Percentiles rank a stretch among this genome's conserved stretches.
Evolutionary conservation across 371 early-diverging fungal species (phyloP).

Genomic region (Batkoa obscura): DNA sequence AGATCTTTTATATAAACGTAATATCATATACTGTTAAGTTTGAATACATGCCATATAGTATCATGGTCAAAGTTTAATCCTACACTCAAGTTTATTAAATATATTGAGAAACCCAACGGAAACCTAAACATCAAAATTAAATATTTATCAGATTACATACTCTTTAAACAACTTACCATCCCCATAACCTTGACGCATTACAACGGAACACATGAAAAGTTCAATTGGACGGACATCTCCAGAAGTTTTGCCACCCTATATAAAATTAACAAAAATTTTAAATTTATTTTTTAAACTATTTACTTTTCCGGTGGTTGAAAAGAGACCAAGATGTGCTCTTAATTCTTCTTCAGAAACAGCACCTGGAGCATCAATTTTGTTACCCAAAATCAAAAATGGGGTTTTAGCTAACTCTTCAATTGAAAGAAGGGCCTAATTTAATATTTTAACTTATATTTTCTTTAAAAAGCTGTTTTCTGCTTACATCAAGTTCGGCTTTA

Average conservation of each 20-base stretch:
- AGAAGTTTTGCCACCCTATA: slow-evolving; percentile 71
- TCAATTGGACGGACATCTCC: slow-evolving; percentile 89
- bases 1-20: too few relatives aligned
- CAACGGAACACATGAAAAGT: slow-evolving; percentile 96
- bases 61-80: too few relatives aligned
- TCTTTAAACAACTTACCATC: slow-evolving; percentile 36
- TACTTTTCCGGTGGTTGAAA: slow-evolving; percentile 91
- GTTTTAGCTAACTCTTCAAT: slow-evolving; percentile 80
- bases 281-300: neutral
- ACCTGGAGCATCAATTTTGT: slow-evolving; percentile 91
- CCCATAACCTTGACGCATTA: slow-evolving; percentile 93
- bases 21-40: too few relatives aligned
- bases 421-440: slow-evolving; percentile 55
- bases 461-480: slow-evolving; percentile 7
- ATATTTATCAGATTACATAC: neutral
- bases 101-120: slow-evolving; percentile 83
- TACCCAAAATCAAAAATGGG: slow-evolving; percentile 91
- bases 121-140: slow-evolving; percentile 19
- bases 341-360: slow-evolving; percentile 90
- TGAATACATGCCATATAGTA: too few relatives aligned
- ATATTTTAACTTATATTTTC: neutral
- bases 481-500: slow-evolving; percentile 87
- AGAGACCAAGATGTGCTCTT: slow-evolving; percentile 67
- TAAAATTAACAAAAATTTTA: neutral
- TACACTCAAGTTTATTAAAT: slow-evolving; percentile 20